Evolutionary conservation across 2,329 filamentous ascomycete genomes (phyloP), one percentile per base, ranked within the genome.

Genomic region (Alternaria consortialis): DNA sequence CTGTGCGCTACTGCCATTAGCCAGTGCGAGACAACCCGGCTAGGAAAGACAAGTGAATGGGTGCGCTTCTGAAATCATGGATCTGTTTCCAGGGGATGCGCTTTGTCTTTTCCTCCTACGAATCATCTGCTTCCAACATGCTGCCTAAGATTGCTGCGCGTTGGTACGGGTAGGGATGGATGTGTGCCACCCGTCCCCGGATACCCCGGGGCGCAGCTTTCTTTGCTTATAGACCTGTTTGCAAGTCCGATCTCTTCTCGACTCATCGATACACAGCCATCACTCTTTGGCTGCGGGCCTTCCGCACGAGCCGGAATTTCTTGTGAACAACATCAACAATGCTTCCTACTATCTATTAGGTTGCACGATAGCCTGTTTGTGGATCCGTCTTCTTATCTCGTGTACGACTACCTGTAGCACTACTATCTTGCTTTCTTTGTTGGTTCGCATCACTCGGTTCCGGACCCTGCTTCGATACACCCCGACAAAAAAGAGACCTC

Each of bases 21-120:
- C 51, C 56, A 53, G 42, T 7, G 60, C 47, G 42, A 42, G 59
- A 64, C 62, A 55, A 58, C 64, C 61, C 54, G 56, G 48, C 58
- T 60, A 60, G 58, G 65, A 47, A 64, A 66, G 56, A 59, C 58
- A 43, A 53, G 65, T 66, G 65, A 68, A 68, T 60, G 46, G 46
- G n/a, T 47, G 46, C 47, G 60, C 32, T 50, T 62, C 56, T 56
- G 39, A 40, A 62, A 62, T 53, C 46, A 44, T 25, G 40, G 25
- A 51, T 56, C 11, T 34, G 40, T 34, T 43, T 50, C 58, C 47
- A 43, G 42, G 46, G 51, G 56, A 34, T 20, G 53, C 54, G 29
- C 40, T 47, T 50, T 53, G 46, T 36, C 59, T 52, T 43, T 58
- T 50, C 43, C 52, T 63, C 62, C 63, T 65, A 58, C 66, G 59